Percentiles rank a stretch among this genome's conserved stretches.
These are phyloP conservation scores for Babjeviella inositovora DNA, from an alignment of 805 yeast species.

Conservation along the genomic window DNA sequence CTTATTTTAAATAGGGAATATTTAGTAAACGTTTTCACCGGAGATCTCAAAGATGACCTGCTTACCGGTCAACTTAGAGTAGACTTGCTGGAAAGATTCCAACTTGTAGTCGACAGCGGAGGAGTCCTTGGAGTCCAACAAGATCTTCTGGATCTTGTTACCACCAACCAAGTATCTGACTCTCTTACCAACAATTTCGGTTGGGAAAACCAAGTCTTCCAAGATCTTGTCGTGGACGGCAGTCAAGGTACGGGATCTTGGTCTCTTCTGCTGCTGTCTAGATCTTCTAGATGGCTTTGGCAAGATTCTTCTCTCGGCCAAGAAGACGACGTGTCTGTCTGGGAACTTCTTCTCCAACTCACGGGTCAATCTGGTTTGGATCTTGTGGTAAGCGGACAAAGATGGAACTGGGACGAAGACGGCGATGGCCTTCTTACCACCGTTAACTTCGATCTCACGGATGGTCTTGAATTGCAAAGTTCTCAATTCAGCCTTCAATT, in stretches of 20 bases:
- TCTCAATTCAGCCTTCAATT: constrained; percentile 95
- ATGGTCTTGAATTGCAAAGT: constrained; percentile 97
- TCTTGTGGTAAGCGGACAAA: constrained; percentile 86
- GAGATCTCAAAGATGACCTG: constrained; percentile 97
- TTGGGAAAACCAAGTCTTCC: constrained; percentile 99
- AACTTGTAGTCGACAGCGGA: constrained; percentile 95
- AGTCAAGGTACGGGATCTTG: constrained; percentile 98
- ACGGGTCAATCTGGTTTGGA: constrained; percentile 94
- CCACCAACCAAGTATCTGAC: constrained; percentile 98
- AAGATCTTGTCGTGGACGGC: constrained; percentile 97
- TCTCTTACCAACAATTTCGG: constrained; percentile 98
- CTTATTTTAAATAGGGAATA: too few relatives aligned
- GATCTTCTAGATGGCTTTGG: constrained; percentile 97
- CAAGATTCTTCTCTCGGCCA: constrained; percentile 98
- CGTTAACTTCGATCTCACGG: constrained; percentile 94
- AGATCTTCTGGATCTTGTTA: constrained; percentile 93
- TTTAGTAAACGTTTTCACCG: constrained; percentile 29
- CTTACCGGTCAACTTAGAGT: constrained; percentile 98
- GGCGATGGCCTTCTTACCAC: constrained; percentile 98
- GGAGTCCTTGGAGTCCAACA: constrained; percentile 95
- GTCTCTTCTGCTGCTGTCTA: constrained; percentile 95
- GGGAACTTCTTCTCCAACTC: constrained; percentile 99
- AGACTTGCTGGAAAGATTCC: constrained; percentile 97
- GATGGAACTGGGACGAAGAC: constrained; percentile 97
- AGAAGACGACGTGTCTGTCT: constrained; percentile 97